Base-by-base conservation (phyloP, 495 filamentous ascomycete genomes). In the Friedmanniomyces simplex region DNA sequence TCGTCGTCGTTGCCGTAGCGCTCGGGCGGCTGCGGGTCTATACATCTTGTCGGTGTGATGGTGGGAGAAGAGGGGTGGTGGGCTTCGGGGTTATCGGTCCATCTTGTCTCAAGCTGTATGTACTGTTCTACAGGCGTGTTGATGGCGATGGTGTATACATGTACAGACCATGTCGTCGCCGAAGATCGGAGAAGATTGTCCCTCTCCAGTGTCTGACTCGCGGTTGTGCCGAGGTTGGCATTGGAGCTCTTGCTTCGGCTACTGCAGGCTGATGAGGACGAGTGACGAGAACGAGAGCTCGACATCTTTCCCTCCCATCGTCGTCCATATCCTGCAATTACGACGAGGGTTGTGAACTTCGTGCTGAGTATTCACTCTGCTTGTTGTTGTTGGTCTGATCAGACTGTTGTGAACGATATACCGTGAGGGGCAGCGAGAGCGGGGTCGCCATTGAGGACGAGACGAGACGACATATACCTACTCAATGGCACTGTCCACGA, bases 401-500 rank as follows among this genome's bases (percentile, higher is more conserved):
- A n/a, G 28, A 10, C 28, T 3, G 4, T 32, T 32, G 28, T 32
- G 18, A 5, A 43, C 5, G 39, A 43, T 16, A 43, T 43, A 49
- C 12, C 6, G 24, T 14, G 46, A 25, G 25, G 49, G n/a, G 14
- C 11, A 51, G 41, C 22, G 46, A 25, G 20, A 54, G 51, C 51
- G 51, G 51, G 51, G 51, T 54, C 34, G 22, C 20, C 7, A 28
- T 25, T 16, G 46, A 25, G 41, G 14, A 32, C 28, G 28, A n/a
- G 16, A 37, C 34, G 34, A 37, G 34, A 37, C 34, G 34, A 37
- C 34, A n/a, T n/a, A n/a, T 16, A 43, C 39, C 4, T n/a, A 43
- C 47, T 67, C 62, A 42, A 80, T 81, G 79, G 74, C 78, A 1
- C 69, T 80, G 62, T 77, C 72, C 53, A 61, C 75, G 7, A 71